phyloP scores from a whole-genome alignment of 768 basidiomycete species.

The Cantharellus cinnabarinus region DNA sequence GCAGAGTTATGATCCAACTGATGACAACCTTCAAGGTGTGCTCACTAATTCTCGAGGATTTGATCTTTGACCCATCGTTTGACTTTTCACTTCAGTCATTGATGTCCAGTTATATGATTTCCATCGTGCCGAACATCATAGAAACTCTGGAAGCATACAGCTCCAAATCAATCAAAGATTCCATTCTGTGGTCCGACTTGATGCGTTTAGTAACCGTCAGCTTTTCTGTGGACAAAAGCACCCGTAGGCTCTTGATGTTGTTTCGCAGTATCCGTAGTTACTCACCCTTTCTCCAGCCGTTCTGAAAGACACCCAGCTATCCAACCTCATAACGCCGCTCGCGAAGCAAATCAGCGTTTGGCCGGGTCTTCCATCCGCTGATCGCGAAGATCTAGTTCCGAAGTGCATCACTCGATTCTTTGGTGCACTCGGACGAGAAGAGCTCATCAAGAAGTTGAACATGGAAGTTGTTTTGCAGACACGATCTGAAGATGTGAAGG shows the following conservation, averaged over 20 bases:
- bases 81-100: conserved; percentile 29
- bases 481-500: conserved; percentile 51
- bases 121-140: conserved; percentile 44
- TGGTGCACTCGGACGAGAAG: conserved; percentile 4
- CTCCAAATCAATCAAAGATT: conserved; percentile 12
- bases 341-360: conserved; percentile 44
- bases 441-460: conserved; percentile 60
- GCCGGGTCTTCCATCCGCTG: neutral
- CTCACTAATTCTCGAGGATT: neutral
- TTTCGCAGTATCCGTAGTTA: neutral
- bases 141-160: conserved; percentile 37
- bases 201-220: conserved; percentile 46
- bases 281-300: conserved; percentile 30
- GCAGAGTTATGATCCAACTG: conserved; percentile 48
- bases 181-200: conserved; percentile 42
- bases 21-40: conserved; percentile 77
- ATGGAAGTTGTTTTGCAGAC: conserved; percentile 73
- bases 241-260: conserved; percentile 12
- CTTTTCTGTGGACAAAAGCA: conserved; percentile 57
- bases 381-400: neutral
- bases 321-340: conserved; percentile 36
- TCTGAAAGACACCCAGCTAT: conserved; percentile 73
- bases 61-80: neutral
- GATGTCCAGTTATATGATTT: conserved; percentile 82
- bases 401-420: conserved; percentile 3